Conservation (phyloP, 768 basidiomycete species). For the Scleroderma citrinum region DNA sequence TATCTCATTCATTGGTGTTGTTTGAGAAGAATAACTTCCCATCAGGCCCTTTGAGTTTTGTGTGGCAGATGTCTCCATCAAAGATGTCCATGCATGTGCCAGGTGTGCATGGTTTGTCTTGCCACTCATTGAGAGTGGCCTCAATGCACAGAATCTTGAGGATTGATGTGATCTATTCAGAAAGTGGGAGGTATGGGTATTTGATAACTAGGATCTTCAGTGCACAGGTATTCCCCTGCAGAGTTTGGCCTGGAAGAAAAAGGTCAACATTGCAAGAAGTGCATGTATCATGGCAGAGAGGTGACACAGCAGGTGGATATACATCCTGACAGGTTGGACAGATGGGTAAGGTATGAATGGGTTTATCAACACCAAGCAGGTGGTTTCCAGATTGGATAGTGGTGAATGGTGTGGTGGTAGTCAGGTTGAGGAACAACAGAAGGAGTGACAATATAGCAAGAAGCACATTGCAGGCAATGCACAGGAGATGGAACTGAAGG, state of each 20-base stretch:
- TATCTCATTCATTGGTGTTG: neutral
- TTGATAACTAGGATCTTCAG: slow-evolving; percentile 1
- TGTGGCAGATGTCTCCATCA: slow-evolving; percentile 21
- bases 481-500: slow-evolving; percentile 7
- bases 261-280: too few species aligned
- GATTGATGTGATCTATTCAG: slow-evolving; percentile 4
- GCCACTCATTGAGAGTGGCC: slow-evolving; percentile 11
- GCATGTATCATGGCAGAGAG: neutral
- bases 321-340: slow-evolving; percentile 19
- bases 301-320: slow-evolving; percentile 4
- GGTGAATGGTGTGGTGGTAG: slow-evolving; percentile 6
- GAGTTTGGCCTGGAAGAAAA: neutral
- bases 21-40: too few species aligned
- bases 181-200: slow-evolving; percentile 5
- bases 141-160: slow-evolving; percentile 5
- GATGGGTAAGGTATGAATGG: slow-evolving; percentile 13
- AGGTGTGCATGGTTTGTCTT: neutral
- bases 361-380: slow-evolving; percentile 2
- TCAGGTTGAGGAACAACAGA: slow-evolving; percentile 1
- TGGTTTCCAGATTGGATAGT: slow-evolving; percentile 17
- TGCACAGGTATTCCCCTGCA: neutral
- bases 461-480: slow-evolving; percentile 20
- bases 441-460: slow-evolving; percentile 12
- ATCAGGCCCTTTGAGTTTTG: too few species aligned
- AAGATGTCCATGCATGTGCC: slow-evolving; percentile 22